These are phyloP conservation scores for Phoma sp. DNA, from an alignment of 2,329 filamentous ascomycete genomes.

Conservation along the genomic window DNA sequence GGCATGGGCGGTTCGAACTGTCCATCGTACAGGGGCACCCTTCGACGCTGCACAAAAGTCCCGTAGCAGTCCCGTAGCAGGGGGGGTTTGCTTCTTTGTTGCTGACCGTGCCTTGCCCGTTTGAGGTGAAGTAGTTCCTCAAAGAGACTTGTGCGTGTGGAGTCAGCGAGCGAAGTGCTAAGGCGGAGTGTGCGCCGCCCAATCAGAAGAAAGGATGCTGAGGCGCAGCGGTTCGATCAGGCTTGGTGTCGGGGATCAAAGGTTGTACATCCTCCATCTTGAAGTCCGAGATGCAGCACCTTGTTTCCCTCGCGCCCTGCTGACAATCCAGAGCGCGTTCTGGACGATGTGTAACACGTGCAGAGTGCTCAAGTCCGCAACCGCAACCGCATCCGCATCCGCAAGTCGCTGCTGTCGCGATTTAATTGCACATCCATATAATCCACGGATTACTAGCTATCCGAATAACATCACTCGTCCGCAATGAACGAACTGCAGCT, in stretches of 20 bases:
- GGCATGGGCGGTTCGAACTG: background rate
- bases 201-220: slow-evolving; percentile 1
- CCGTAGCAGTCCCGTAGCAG: slow-evolving; percentile 2
- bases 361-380: slow-evolving; percentile 11
- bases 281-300: slow-evolving; percentile 12
- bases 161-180: background rate
- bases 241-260: slow-evolving; percentile 15
- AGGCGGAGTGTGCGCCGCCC: background rate
- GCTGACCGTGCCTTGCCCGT: slow-evolving; percentile 8
- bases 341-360: background rate
- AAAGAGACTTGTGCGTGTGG: slow-evolving; percentile 9
- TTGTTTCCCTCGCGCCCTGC: background rate
- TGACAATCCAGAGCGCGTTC: background rate
- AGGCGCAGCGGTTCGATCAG: slow-evolving; percentile 14
- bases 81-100: slow-evolving; percentile 13
- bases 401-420: no score
- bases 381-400: no score
- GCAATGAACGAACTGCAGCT: background rate
- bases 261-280: slow-evolving; percentile 5
- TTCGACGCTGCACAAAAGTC: slow-evolving; percentile 2
- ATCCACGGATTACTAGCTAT: background rate
- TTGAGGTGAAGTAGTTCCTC: background rate
- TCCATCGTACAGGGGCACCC: slow-evolving; percentile 12
- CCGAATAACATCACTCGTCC: background rate
- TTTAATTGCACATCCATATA: background rate